Evolutionary conservation across 1,139 yeast species (phyloP), one percentile per base, ranked within the genome.

Genomic region (Sugiyamaella grinbergsii): DNA sequence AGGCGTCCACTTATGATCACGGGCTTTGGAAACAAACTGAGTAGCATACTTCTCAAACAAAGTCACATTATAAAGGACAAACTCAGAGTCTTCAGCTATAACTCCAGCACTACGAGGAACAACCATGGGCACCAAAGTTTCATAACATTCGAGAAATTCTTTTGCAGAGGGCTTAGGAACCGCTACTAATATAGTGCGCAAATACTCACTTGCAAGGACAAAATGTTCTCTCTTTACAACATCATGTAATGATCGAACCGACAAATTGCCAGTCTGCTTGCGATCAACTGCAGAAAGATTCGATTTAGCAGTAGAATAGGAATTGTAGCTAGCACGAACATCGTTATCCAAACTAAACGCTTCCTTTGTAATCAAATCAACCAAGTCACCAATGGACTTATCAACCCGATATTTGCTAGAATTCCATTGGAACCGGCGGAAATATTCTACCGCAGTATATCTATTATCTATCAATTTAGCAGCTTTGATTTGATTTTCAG

Each of bases 1-100:
- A 47, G 97, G 97, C 55, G 86, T 82, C 85, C 91, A 93, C 71
- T 88, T 88, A 60, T 76, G 78, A 62, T 94, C 98, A 67, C 98
- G 81, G 40, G 89, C 79, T 50, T 81, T 81, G 57, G 77, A 74
- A 47, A 79, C 73, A 61, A 88, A 93, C 52, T 85, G 90, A 29
- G 79, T 76, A 41, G 80, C 82, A 62, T 73, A 85, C 71, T 90
- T 93, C 64, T 85, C 86, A 78, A 93, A 93, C 56, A 93, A 70
- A 5, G 96, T 88, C 16, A 90, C 93, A 46, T 83, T 78, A 72
- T 80, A 90, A 59, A 93, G 76, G 34, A 75, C 67, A 66, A 73
- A 93, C 58, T 91, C 97, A 41, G 77, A 71, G 69, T 93, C 99
- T 52, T 77, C 72, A 11, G 87, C 75, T 55, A 93, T 77, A 38